Conservation (phyloP, 306 rosid species). For the Fagus crenata region DNA sequence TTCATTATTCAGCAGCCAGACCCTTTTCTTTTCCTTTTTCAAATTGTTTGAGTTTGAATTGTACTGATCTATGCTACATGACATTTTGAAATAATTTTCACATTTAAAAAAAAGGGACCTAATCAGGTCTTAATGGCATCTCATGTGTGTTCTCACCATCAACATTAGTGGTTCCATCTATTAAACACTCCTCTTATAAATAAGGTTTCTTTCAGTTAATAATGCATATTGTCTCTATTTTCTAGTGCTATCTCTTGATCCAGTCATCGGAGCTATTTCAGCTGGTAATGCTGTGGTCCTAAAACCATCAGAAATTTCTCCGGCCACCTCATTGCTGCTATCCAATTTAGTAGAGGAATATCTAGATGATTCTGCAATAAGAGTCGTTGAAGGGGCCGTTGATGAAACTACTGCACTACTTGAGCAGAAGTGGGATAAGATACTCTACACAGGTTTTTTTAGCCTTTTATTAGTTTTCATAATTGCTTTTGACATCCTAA, state of each 20-base stretch:
- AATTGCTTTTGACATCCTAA: conserved; percentile 4
- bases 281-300: conserved; percentile 75
- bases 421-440: conserved; percentile 87
- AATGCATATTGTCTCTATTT: conserved; percentile 17
- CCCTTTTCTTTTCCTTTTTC: not conserved
- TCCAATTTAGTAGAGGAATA: conserved; percentile 45
- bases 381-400: conserved; percentile 78
- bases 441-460: conserved; percentile 68
- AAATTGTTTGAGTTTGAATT: not conserved
- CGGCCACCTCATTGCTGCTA: conserved; percentile 65
- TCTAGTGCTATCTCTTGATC: conserved; percentile 75
- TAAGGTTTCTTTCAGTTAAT: conserved; percentile 13
- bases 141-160: not conserved
- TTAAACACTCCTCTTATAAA: not conserved
- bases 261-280: conserved; percentile 82
- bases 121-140: not conserved
- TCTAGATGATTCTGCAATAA: conserved; percentile 59
- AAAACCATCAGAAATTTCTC: conserved; percentile 81
- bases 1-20: not conserved
- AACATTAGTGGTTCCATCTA: not conserved
- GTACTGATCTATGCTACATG: not conserved
- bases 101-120: no score
- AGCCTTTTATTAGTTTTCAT: not conserved
- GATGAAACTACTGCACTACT: conserved; percentile 76
- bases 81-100: not conserved